phyloP scores from a whole-genome alignment of 352 stramenopile species.

The Pythium insidiosum region DNA sequence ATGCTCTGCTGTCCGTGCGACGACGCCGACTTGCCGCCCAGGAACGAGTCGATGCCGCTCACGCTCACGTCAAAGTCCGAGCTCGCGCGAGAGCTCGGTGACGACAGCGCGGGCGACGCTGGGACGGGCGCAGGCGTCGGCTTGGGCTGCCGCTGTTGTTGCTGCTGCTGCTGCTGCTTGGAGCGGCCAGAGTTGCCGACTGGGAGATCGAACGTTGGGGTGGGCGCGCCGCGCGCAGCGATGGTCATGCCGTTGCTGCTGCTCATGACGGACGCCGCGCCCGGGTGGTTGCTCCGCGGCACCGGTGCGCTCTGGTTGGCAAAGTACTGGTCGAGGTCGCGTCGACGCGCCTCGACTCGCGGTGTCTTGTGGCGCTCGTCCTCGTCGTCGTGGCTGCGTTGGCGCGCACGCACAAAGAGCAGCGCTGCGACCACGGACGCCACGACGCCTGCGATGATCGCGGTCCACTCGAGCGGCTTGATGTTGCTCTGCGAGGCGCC shows the following conservation, averaged over 20 bases:
- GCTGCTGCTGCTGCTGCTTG: slow-evolving; percentile 19
- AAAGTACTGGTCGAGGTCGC: slow-evolving; percentile 10
- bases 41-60: slow-evolving; percentile 5
- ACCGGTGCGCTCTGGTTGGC: not conserved
- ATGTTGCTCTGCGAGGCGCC: no score
- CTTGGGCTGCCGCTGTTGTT: slow-evolving; percentile 5
- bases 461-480: slow-evolving; percentile 4
- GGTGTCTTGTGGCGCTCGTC: no score
- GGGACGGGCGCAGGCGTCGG: slow-evolving; percentile 5
- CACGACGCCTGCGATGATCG: slow-evolving; percentile 17
- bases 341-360: slow-evolving; percentile 7
- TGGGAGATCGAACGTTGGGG: slow-evolving; percentile 11
- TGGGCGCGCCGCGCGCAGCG: not conserved
- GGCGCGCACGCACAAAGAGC: slow-evolving; percentile 41
- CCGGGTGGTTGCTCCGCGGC: slow-evolving; percentile 6
- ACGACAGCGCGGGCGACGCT: slow-evolving; percentile 1
- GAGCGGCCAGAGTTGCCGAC: slow-evolving; percentile 31
- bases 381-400: slow-evolving; percentile 14
- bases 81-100: not conserved
- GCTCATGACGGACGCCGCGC: slow-evolving; percentile 3
- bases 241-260: slow-evolving; percentile 12
- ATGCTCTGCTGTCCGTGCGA: not conserved
- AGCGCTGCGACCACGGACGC: slow-evolving; percentile 35
- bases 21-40: slow-evolving; percentile 9
- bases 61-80: slow-evolving; percentile 5